Base-by-base conservation (phyloP, 2,329 filamentous ascomycete species). In the Hypoxylon sp. region DNA sequence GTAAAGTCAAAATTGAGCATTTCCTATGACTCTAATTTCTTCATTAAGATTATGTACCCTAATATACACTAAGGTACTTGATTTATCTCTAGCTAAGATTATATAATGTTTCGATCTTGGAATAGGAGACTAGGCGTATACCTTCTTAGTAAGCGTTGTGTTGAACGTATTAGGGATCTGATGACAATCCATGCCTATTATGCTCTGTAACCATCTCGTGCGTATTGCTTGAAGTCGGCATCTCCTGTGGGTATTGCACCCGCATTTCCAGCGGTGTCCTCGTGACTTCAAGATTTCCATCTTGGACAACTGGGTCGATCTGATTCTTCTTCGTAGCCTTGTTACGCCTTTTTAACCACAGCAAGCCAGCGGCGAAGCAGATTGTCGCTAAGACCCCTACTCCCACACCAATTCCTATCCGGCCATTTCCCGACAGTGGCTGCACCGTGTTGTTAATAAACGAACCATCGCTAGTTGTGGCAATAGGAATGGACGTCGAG, bases 131-230 rank as follows among this genome's bases (percentile, higher is more conserved):
- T 24, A 24, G 24, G 24, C 24, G 24, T 24, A 24, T 24, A 27
- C 3, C 24, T 3, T 27, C 24, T 27, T 27, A 27, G 3, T 5
- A 5, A 27, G 24, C 5, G 5, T 27, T 27, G 24, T 5, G 24
- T 27, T 27, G 24, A 27, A 27, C 24, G 24, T 27, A n/a, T n/a
- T n/a, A n/a, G n/a, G n/a, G n/a, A n/a, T n/a, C n/a, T n/a, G n/a
- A n/a, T n/a, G n/a, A n/a, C n/a, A n/a, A n/a, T n/a, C n/a, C n/a
- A 24, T 67, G 65, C 11, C 32, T 59, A 60, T 60, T 67, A 52
- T 50, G 39, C 2, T 47, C 29, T n/a, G 60, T 64, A 3, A 24
- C 31, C 60, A 67, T 53, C 24, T 67, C 54, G 10, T 55, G 50
- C 2, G 50, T 53, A 21, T 64, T 67, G 10, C 35, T 53, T 27